Evolutionary conservation across 225 moss, liverwort and hornwort species (phyloP), one percentile per base, ranked within the genome.

Genomic region (Thuidium tamariscinum): DNA sequence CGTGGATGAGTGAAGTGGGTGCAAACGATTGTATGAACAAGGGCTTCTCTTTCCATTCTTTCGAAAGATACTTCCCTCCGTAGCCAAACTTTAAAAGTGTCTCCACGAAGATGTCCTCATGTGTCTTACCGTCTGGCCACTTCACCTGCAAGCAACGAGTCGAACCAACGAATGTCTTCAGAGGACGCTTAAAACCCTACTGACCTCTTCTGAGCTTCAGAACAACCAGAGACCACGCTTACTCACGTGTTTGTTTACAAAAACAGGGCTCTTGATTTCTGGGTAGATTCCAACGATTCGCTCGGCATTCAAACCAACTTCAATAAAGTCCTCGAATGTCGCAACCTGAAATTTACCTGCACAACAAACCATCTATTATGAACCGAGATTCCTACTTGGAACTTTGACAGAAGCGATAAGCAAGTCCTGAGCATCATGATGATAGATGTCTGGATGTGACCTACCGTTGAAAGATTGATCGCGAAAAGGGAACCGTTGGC

Each of bases 21-120:
- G 97, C 96, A 90, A 97, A 97, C 19, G 96, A 97, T 77, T 97
- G 96, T 46, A 97, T 94, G 57, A 97, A 97, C 54, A 95, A 46
- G 10, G 97, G 97, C 84, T 93, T 90, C 79, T 85, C 83, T 85
- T 86, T 89, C 97, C 97, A 97, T 63, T 92, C 75, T 42, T 93
- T 80, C 62, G 97, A 95, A 64, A 96, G 61, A 77, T 93, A 97
- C n/a, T 49, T 84, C 65, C 96, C 96, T 46, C 60, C 73, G 60
- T 96, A 97, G 19, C 92, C 90, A 85, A 88, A 91, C 90, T 93
- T 95, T 87, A 94, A 81, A 57, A 97, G 86, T 5, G 93, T 95
- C 69, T 96, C 96, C 20, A 96, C 86, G 64, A 97, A 95, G 34
- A 96, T 66, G 86, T 94, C 97, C 87, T 97, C 97, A 41, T 92